These are phyloP conservation scores for Darksidea phi DNA, from an alignment of 495 filamentous ascomycete genomes.

Conservation along the genomic window DNA sequence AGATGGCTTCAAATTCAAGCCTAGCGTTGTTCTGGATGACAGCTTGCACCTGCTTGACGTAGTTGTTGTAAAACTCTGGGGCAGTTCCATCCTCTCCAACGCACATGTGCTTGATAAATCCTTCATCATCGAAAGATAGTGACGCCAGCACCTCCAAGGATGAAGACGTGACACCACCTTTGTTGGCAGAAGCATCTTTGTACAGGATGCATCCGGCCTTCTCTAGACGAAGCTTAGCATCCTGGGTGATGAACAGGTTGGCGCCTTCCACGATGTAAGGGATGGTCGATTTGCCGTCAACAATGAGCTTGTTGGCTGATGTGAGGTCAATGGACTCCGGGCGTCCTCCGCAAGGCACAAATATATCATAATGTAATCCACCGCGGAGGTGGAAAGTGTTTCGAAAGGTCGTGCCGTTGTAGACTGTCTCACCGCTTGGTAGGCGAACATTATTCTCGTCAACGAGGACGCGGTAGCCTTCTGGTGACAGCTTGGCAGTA, in stretches of 20 bases:
- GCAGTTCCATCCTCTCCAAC: slow-evolving; percentile 70
- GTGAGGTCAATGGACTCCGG: slow-evolving; percentile 95
- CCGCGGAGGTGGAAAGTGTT: slow-evolving; percentile 93
- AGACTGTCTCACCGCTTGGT: slow-evolving; percentile 78
- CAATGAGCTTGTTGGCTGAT: slow-evolving; percentile 78
- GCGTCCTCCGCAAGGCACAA: slow-evolving; percentile 94
- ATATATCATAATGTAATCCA: slow-evolving; percentile 72
- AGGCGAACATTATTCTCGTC: slow-evolving; percentile 85
- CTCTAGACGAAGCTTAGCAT: slow-evolving; percentile 92
- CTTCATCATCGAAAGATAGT: slow-evolving; percentile 84
- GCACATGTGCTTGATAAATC: slow-evolving; percentile 93
- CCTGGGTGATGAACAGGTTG: slow-evolving; percentile 98
- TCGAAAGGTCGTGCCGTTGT: slow-evolving; percentile 92
- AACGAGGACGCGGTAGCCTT: slow-evolving; percentile 89
- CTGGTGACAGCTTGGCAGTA: slow-evolving; percentile 74
- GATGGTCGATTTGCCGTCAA: slow-evolving; percentile 75
- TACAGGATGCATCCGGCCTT: slow-evolving; percentile 89
- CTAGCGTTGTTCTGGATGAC: slow-evolving; percentile 85
- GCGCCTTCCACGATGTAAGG: slow-evolving; percentile 97
- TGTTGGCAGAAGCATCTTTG: slow-evolving; percentile 98
- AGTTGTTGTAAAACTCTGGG: slow-evolving; percentile 86
- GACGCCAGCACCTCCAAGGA: slow-evolving; percentile 94
- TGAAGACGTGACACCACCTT: slow-evolving; percentile 97
- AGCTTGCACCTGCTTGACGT: slow-evolving; percentile 87
- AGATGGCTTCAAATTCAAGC: slow-evolving; percentile 96